These are phyloP conservation scores for Curvularia sp. DNA, from an alignment of 2,329 filamentous ascomycete genomes.

Conservation along the genomic window DNA sequence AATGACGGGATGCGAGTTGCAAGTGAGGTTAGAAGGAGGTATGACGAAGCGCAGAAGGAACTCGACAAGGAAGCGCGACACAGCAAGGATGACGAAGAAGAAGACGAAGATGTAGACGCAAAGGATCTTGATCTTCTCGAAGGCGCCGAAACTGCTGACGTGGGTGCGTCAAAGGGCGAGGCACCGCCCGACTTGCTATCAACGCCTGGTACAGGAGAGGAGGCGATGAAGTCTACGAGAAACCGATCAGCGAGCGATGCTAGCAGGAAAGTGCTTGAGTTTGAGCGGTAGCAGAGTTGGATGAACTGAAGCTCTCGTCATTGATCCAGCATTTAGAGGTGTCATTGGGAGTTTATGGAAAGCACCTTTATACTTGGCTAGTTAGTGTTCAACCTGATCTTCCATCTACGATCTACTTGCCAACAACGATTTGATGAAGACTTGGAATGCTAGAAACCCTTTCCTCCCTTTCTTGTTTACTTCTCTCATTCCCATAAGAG, in stretches of 20 bases:
- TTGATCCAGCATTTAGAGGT: constrained; percentile 2
- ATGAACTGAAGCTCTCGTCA: background rate
- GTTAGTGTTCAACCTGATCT: background rate
- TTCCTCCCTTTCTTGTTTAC: background rate
- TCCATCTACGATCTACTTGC: background rate
- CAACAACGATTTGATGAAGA: background rate
- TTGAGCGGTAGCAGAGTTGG: constrained; percentile 42
- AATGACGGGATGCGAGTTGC: constrained; percentile 97
- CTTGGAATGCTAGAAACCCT: background rate
- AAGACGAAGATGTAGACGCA: constrained; percentile 65
- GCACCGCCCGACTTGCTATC: constrained; percentile 26
- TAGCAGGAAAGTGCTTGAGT: constrained; percentile 49
- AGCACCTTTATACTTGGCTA: constrained; percentile 4
- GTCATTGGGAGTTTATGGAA: constrained; percentile 7
- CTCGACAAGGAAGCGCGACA: constrained; percentile 78
- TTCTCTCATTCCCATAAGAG: background rate
- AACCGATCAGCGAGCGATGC: constrained; percentile 46
- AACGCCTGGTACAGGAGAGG: constrained; percentile 28
- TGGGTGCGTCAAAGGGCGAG: constrained; percentile 41
- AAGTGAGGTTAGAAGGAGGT: constrained; percentile 85
- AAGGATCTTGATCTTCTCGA: constrained; percentile 58
- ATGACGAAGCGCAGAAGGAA: constrained; percentile 95
- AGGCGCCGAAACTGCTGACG: constrained; percentile 58
- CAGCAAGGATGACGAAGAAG: constrained; percentile 64
- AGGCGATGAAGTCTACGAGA: constrained; percentile 38